Base-by-base conservation (phyloP, 2,329 filamentous ascomycete species). In the Aotearoamyces nothofagi region DNA sequence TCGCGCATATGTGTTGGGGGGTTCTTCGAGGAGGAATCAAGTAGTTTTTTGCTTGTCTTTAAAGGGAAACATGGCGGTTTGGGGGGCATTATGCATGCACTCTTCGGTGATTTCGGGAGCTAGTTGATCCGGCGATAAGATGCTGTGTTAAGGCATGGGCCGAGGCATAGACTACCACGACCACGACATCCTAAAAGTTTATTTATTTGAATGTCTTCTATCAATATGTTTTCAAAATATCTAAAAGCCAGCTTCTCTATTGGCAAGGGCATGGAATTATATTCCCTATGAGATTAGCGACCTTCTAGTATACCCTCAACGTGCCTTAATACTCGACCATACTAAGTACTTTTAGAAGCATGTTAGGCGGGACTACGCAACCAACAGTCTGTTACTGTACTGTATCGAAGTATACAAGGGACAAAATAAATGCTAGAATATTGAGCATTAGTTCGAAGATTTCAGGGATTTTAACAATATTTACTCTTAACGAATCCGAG, bases 321-420 rank as follows among this genome's bases (percentile, higher is more conserved):
- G 43, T 55, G 11, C 54, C 57, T 31, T 53, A 57, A 33, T 57
- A 56, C 28, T 52, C n/a, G n/a, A n/a, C n/a, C n/a, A 52, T 7
- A 34, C 39, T 4, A 36, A 39, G 2, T 41, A 41, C 26, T 37
- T 37, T 7, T 15, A 33, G 16, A 42, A 44, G 23, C 42, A 46
- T 22, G 40, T 32, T 2, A 34, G 22, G 26, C 35, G 33, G 23
- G 7, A 42, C 41, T 20, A 46, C 41, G 44, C 42, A 45, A 31
- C 25, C 28, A 10, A 33, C 42, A 6, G 35, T 40, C 8, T 12
- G 42, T 15, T 34, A 36, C 22, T 39, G 31, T 27, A 42, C 38
- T 1, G 12, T 45, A 15, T 40, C 41, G 2, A 38, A 38, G 1
- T 42, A 46, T 33, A 37, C 40, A 30, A 43, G 42, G 17, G 45